Base-by-base conservation (phyloP, 2,329 filamentous ascomycete genomes). In the Helicocarpus griseus region DNA sequence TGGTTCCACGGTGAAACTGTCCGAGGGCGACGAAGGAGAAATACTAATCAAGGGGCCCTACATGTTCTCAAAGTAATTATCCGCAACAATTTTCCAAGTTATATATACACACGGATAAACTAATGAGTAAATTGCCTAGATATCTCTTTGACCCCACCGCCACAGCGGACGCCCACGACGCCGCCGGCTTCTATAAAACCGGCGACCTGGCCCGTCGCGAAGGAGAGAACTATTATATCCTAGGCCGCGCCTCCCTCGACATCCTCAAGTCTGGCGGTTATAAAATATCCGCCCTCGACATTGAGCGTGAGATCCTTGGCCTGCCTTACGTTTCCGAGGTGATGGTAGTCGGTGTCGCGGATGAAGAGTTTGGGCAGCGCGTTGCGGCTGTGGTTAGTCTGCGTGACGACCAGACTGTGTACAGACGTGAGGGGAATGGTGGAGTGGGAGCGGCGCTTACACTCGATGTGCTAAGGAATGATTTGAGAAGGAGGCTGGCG, bases 1-100 rank as follows among this genome's bases (percentile, higher is more conserved):
- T 8, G 69, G 69, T 0, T 58, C 71, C 9, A 69, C 71, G 31
- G 54, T 69, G 19, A 70, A 65, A 57, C 62, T 73, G 11, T 53
- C 53, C 13, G 47, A 54, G 9, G 73, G 71, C 11, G 63, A 52
- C 3, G 39, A 51, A 17, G 55, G 55, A 14, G 55, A 57, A 33
- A 39, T 57, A 21, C 38, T 57, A 8, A 46, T 57, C 11, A 57
- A 57, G 43, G 52, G 49, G 19, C 53, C 55, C 4, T 54, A 39
- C 31, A 55, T 57, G 52, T 55, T 57, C 52, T 50, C 53, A 14
- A 51, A 55, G 50, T 57, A 52, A 29, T 71, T 26, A 67, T 75
- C 4, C 0, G 13, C 5, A 5, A 19, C 33, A 28, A 28, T 29
- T 31, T 35, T 31, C n/a, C 35, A 41, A 38, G 4, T 22, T 33